phyloP scores from a whole-genome alignment of 371 early-diverging fungal species.

The Mucor velutinosus region DNA sequence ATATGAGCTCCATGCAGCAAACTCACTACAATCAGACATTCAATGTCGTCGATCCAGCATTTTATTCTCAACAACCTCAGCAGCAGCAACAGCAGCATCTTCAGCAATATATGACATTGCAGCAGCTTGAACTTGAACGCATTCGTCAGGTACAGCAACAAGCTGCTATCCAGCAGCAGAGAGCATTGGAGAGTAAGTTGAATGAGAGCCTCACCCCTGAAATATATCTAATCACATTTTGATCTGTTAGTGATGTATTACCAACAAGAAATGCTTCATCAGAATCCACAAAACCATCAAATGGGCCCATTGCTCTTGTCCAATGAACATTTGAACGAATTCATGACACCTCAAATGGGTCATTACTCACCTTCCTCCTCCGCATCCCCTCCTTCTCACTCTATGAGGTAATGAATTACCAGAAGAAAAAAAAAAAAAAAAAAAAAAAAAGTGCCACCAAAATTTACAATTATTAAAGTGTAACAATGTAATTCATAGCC shows the following conservation, averaged over 20 bases:
- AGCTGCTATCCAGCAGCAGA: constrained; percentile 22
- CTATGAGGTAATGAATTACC: constrained; percentile 4
- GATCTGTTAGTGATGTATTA: constrained; percentile 16
- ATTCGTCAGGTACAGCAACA: constrained; percentile 23
- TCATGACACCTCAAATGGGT: background rate
- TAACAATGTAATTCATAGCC: background rate
- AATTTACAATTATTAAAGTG: background rate
- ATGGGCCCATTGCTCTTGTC: constrained; percentile 41
- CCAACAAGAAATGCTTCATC: constrained; percentile 15
- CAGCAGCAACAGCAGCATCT: background rate
- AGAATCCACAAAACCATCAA: background rate
- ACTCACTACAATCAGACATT: background rate
- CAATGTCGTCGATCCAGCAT: background rate
- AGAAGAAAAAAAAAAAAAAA: background rate
- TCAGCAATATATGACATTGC: background rate
- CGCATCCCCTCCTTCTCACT: background rate
- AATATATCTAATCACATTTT: background rate
- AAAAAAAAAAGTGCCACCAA: background rate
- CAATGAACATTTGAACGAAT: background rate
- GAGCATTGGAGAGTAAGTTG: constrained; percentile 21
- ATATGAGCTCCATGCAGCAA: constrained; percentile 15
- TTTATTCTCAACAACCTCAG: background rate
- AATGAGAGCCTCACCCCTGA: background rate
- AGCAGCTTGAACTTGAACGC: constrained; percentile 18
- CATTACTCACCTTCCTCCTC: constrained; percentile 3